Conservation (phyloP, 352 stramenopile species). For the Peronospora belbahrii region DNA sequence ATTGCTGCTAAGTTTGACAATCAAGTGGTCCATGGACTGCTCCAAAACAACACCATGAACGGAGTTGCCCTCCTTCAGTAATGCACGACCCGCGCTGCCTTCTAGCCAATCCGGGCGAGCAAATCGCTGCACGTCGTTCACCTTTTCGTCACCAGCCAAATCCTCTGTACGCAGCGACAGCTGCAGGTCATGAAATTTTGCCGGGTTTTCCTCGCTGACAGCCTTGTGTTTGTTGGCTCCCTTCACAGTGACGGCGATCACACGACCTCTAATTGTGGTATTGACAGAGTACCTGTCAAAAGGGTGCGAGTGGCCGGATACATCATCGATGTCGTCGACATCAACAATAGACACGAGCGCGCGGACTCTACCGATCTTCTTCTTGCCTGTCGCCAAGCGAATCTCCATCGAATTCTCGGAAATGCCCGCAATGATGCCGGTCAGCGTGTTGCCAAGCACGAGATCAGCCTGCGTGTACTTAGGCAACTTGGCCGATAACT, state of each 20-base stretch:
- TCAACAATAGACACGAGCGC: constrained; percentile 77
- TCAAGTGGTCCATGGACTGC: constrained; percentile 45
- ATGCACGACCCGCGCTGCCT: constrained; percentile 49
- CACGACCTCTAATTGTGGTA: constrained; percentile 53
- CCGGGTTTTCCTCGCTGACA: constrained; percentile 65
- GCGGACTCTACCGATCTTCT: constrained; percentile 70
- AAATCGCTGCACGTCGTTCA: constrained; percentile 29
- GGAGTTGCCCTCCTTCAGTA: constrained; percentile 50
- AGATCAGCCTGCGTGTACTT: constrained; percentile 67
- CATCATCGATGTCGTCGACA: constrained; percentile 48
- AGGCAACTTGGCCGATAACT: constrained; percentile 40
- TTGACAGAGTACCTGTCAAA: constrained; percentile 79
- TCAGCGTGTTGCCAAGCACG: constrained; percentile 55
- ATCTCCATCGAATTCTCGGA: constrained; percentile 81
- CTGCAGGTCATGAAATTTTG: constrained; percentile 63
- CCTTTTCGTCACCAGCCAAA: constrained; percentile 23
- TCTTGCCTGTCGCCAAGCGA: constrained; percentile 66
- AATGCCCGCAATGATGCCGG: constrained; percentile 61
- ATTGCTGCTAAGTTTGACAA: constrained; percentile 63
- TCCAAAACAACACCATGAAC: constrained; percentile 68
- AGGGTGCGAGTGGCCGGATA: constrained; percentile 40
- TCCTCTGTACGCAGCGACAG: constrained; percentile 64
- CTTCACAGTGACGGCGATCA: constrained; percentile 63
- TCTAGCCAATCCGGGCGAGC: constrained; percentile 77
- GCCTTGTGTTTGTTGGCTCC: constrained; percentile 83